phyloP scores from a whole-genome alignment of 208 protist genomes.

The Leptomonas pyrrhocoris region DNA sequence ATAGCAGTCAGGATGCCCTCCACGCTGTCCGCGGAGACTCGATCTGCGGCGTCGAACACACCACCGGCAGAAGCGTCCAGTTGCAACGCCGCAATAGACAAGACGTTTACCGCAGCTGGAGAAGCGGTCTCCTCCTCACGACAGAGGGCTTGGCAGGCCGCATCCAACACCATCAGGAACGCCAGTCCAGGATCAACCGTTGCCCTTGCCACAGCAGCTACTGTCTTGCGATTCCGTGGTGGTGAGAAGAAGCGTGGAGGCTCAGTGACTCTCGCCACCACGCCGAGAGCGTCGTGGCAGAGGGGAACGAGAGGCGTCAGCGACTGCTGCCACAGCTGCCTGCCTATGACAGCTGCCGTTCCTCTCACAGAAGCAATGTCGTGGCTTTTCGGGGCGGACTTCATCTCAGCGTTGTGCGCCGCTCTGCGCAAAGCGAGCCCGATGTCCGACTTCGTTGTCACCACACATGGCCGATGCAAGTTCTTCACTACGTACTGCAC shows the following conservation, averaged over 20 bases:
- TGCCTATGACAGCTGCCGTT: too few species aligned
- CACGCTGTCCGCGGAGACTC: constrained; percentile 18
- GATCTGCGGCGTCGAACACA: constrained; percentile 55
- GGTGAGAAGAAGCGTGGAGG: too few species aligned
- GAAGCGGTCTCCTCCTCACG: constrained; percentile 32
- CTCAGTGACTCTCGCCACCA: neutral
- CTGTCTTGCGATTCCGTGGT: too few species aligned
- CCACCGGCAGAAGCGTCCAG: constrained; percentile 58
- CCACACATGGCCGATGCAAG: constrained; percentile 30
- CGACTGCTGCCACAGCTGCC: neutral
- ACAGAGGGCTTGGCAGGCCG: constrained; percentile 46
- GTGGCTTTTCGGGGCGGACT: neutral
- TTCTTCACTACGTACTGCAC: constrained; percentile 15
- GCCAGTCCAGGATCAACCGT: constrained; percentile 6
- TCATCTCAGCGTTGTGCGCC: neutral
- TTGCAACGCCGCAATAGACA: constrained; percentile 58
- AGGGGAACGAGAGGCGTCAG: constrained; percentile 1
- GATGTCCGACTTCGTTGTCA: constrained; percentile 18
- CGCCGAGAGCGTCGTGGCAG: neutral
- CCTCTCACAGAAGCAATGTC: neutral
- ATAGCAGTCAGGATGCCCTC: constrained; percentile 20
- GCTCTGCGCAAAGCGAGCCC: constrained; percentile 8
- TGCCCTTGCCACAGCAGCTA: neutral
- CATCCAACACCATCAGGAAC: constrained; percentile 48
- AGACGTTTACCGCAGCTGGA: constrained; percentile 47